phyloP scores from a whole-genome alignment of 306 rosid genomes.

The Ochetophila trinervis region DNA sequence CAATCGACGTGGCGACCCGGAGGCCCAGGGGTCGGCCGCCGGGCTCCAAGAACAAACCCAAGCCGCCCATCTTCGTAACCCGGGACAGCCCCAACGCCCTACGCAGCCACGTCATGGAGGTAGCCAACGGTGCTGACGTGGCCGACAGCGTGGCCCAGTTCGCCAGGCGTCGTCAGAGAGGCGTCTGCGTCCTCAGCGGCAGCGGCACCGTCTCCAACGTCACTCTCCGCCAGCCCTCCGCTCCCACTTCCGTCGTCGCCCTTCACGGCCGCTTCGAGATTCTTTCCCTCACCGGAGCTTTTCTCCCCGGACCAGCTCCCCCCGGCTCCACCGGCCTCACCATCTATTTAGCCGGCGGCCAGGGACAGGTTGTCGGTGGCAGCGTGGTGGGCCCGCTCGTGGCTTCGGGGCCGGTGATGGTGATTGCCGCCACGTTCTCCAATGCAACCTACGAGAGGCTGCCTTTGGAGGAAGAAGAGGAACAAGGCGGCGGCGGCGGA shows the following conservation, averaged over 20 bases:
- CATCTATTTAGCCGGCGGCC: conserved; percentile 70
- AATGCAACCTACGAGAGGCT: conserved; percentile 76
- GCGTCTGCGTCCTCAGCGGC: conserved; percentile 66
- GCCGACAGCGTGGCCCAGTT: conserved; percentile 58
- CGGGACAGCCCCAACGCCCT: conserved; percentile 88
- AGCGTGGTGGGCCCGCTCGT: conserved; percentile 69
- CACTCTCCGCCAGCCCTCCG: conserved; percentile 62
- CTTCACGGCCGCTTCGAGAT: conserved; percentile 82
- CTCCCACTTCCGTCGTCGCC: conserved; percentile 52
- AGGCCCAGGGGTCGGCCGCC: conserved; percentile 76
- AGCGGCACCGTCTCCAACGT: conserved; percentile 69
- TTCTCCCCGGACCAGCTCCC: conserved; percentile 63
- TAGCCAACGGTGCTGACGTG: conserved; percentile 66
- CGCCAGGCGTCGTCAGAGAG: conserved; percentile 66
- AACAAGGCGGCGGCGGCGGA: conserved; percentile 18
- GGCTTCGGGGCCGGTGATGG: conserved; percentile 75
- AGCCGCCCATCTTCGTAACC: conserved; percentile 70
- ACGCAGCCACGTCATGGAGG: conserved; percentile 81
- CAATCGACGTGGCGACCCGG: conserved; percentile 40
- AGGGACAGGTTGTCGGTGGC: conserved; percentile 78
- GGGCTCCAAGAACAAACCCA: conserved; percentile 77
- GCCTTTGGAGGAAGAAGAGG: conserved; percentile 68
- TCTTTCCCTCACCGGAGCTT: conserved; percentile 60
- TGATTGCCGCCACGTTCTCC: conserved; percentile 75
- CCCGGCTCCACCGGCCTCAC: conserved; percentile 68